A percentile compares a stretch with the other conserved stretches of the same genome.
These are phyloP conservation scores for Allomyces macrogynus DNA, from an alignment of 192 early-diverging fungal species.

Conservation along the genomic window DNA sequence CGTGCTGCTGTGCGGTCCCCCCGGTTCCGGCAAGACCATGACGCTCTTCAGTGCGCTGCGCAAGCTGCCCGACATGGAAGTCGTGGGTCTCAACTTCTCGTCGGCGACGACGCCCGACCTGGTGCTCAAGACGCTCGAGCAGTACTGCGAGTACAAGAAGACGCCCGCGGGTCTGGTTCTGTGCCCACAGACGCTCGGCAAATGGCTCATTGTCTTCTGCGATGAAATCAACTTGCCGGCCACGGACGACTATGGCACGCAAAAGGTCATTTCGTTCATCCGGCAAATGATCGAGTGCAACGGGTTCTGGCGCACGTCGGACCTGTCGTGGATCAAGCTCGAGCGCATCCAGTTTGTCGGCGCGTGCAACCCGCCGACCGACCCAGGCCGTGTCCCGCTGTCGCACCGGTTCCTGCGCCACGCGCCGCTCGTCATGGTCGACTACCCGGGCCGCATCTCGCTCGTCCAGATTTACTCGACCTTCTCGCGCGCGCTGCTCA, in stretches of 20 bases:
- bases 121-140: conserved; percentile 87
- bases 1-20: conserved; percentile 90
- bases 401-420: conserved; percentile 92
- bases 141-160: conserved; percentile 94
- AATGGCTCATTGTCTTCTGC: conserved; percentile 97
- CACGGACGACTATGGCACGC: conserved; percentile 89
- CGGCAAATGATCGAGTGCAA: conserved; percentile 84
- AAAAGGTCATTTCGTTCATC: conserved; percentile 90
- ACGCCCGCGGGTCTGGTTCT: conserved; percentile 77
- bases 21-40: conserved; percentile 99
- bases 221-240: conserved; percentile 99
- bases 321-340: conserved; percentile 82
- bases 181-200: conserved; percentile 57
- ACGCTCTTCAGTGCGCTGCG: conserved; percentile 89
- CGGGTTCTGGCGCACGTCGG: conserved; percentile 86
- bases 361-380: conserved; percentile 98
- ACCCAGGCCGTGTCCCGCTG: conserved; percentile 90
- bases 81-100: conserved; percentile 96
- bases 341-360: conserved; percentile 99
- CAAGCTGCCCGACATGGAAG: conserved; percentile 83
- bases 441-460: conserved; percentile 85
- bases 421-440: conserved; percentile 90
- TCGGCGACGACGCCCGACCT: conserved; percentile 91
- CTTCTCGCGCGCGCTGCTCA: conserved; percentile 78
- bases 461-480: conserved; percentile 90